These are phyloP conservation scores for Leccinum subgranulosum DNA, from an alignment of 768 basidiomycete genomes.

Conservation along the genomic window DNA sequence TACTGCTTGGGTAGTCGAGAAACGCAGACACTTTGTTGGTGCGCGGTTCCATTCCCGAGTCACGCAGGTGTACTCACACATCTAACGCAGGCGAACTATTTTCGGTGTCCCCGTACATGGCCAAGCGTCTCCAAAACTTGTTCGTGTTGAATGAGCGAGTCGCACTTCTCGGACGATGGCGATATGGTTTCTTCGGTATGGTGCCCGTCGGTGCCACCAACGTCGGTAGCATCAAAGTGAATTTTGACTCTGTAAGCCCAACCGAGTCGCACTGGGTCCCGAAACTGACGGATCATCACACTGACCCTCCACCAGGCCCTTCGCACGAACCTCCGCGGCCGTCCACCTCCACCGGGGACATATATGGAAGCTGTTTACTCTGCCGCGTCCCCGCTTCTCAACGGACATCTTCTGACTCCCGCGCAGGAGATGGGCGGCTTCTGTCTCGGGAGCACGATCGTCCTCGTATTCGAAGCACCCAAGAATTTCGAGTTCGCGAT, in stretches of 20 bases:
- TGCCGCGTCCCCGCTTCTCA: slow-evolving; percentile 74
- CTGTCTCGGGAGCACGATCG: slow-evolving; percentile 91
- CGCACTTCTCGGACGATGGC: slow-evolving; percentile 91
- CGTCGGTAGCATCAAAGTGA: slow-evolving; percentile 93
- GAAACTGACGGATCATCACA: not conserved
- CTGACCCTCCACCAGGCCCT: slow-evolving; percentile 55
- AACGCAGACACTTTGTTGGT: slow-evolving; percentile 92
- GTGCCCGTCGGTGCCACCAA: slow-evolving; percentile 98
- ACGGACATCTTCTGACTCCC: slow-evolving; percentile 81
- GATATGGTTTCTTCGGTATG: slow-evolving; percentile 95
- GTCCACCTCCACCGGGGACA: slow-evolving; percentile 73
- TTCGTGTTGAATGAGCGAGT: slow-evolving; percentile 99
- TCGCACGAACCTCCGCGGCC: slow-evolving; percentile 82
- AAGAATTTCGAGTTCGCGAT: slow-evolving; percentile 74
- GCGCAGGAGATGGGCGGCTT: slow-evolving; percentile 99
- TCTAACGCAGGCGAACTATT: slow-evolving; percentile 74
- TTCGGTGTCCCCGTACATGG: slow-evolving; percentile 95
- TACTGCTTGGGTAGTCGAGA: slow-evolving; percentile 96
- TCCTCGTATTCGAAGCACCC: slow-evolving; percentile 95
- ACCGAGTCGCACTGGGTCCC: not conserved
- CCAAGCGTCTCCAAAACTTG: slow-evolving; percentile 83
- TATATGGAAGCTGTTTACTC: slow-evolving; percentile 92
- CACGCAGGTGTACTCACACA: not conserved
- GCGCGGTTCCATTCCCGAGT: slow-evolving; percentile 19
- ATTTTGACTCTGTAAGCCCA: slow-evolving; percentile 76